Evolutionary conservation across 805 yeast genomes (phyloP), one percentile per base, ranked within the genome.

Genomic region (Debaryomyces castellii): DNA sequence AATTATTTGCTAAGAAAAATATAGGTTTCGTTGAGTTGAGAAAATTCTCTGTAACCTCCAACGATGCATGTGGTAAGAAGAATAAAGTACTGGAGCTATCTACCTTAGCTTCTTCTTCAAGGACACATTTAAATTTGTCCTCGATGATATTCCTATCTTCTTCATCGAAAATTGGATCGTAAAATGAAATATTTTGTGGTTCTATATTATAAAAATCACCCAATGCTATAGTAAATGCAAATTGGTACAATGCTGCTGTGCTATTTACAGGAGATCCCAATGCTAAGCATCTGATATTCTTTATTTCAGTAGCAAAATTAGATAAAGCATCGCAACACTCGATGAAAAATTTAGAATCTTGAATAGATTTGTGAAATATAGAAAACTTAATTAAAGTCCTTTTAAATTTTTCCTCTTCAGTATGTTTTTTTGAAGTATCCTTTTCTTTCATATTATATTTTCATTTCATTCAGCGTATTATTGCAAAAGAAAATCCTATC

Each of bases 11-110:
- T 16, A 83, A 59, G 37, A 78, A 50, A 28, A 63, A 55, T n/a
- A 35, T 43, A 2, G 85, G 81, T 27, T 57, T 22, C 18, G 65
- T 59, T 0, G 46, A 20, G 2, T 36, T 35, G 10, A 81, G 41
- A 1, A 81, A 50, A 1, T 21, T n/a, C 34, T 80, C 74, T 1
- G 84, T 77, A 14, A 82, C 54, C 14, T 61, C 69, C 33, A 84
- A 62, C 1, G 89, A 88, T 0, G 91, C 92, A 65, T 87, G 96
- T 0, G 95, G 95, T 39, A 87, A 69, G 55, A 80, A 87, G 59
- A 69, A 85, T 2, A 87, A 62, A 0, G 73, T 66, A 1, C 49
- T 39, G 16, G 0, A 50, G 41, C 14, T 14, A 23, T 17, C 42
- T 14, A 25, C 40, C 12, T 44, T 39, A 14, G 45, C 53, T 18